Conservation (phyloP, 331 rosid species). For the Acacia concinna region DNA sequence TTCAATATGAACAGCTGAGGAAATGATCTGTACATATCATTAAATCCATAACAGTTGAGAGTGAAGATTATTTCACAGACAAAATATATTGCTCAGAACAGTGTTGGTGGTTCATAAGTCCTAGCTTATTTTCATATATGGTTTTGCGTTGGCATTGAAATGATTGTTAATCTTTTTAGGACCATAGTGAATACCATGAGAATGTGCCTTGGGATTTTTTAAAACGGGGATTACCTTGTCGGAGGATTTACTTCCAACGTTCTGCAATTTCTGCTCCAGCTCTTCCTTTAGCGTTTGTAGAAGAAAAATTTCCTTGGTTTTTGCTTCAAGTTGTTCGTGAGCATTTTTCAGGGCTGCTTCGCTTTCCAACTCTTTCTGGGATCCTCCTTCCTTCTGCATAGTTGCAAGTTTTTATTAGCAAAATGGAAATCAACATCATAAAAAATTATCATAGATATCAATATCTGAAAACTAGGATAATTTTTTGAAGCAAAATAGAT, state of each 20-base stretch:
- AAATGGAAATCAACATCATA: conserved; percentile 25
- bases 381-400: conserved; percentile 62
- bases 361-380: conserved; percentile 54
- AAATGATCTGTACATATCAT: not conserved
- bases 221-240: conserved; percentile 52
- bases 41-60: not conserved
- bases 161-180: not conserved
- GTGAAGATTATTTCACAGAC: not conserved
- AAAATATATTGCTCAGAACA: not conserved
- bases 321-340: conserved; percentile 67
- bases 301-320: conserved; percentile 58
- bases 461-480: not conserved
- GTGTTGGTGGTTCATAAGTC: not conserved
- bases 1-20: not conserved
- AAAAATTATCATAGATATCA: conserved; percentile 17
- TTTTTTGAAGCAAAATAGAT: not conserved
- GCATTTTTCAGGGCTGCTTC: conserved; percentile 62
- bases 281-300: conserved; percentile 66
- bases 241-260: conserved; percentile 44
- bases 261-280: conserved; percentile 69
- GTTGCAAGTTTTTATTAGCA: conserved; percentile 15
- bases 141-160: not conserved
- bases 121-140: not conserved
- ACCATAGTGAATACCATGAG: too few relatives aligned
- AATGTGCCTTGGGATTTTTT: conserved; percentile 3